These are phyloP conservation scores for Rosa multiflora DNA, from an alignment of 306 rosid genomes.

Conservation along the genomic window DNA sequence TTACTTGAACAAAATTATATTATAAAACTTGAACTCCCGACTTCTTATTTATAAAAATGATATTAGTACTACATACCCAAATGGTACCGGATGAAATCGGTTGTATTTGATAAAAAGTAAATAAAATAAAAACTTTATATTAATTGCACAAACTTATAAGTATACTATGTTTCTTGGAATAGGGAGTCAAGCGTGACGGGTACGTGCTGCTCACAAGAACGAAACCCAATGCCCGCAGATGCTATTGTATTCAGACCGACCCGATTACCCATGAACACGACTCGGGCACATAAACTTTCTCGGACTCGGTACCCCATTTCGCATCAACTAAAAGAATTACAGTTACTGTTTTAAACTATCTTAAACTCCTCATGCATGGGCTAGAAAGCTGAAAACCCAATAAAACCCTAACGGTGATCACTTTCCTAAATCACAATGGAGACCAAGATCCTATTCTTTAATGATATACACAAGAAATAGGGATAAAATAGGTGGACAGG, in stretches of 20 bases:
- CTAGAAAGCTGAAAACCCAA: neutral
- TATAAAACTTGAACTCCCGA: too few relatives aligned
- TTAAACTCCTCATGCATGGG: neutral
- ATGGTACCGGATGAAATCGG: too few relatives aligned
- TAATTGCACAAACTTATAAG: neutral
- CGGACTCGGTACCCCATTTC: neutral
- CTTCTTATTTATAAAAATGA: too few relatives aligned
- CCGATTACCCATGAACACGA: neutral
- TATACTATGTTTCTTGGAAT: slow-evolving; percentile 18
- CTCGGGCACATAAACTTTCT: neutral
- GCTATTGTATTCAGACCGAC: neutral
- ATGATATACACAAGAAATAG: too few relatives aligned
- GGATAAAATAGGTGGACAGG: too few relatives aligned
- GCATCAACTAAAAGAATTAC: neutral
- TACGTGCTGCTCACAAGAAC: slow-evolving; percentile 45
- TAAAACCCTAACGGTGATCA: neutral
- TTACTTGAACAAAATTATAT: too few relatives aligned
- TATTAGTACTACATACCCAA: too few relatives aligned
- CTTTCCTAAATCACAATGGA: neutral
- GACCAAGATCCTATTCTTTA: neutral
- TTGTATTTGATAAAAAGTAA: too few relatives aligned
- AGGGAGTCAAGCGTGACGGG: slow-evolving; percentile 56
- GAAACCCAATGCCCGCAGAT: slow-evolving; percentile 32
- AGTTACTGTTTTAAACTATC: neutral
- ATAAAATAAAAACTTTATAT: neutral